Evolutionary conservation across 495 filamentous ascomycete species (phyloP).

Genomic region (Podospora tetraspora): DNA sequence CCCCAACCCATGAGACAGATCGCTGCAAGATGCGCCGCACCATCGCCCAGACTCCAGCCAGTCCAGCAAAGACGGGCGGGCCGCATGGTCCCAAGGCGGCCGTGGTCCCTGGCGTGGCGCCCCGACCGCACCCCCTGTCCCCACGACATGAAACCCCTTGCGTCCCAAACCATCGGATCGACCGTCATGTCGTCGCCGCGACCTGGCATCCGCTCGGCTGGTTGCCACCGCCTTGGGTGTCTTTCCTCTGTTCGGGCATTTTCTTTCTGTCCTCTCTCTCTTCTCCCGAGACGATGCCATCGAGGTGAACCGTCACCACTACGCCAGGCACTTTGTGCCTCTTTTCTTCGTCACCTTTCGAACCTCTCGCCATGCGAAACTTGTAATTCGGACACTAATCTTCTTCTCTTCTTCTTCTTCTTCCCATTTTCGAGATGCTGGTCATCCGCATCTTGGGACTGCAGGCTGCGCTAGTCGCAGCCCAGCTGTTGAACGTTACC

Average conservation of each 20-base stretch:
- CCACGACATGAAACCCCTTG: constrained; percentile 8
- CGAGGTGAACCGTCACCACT: constrained; percentile 8
- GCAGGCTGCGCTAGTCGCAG: constrained; percentile 24
- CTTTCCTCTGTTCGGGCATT: not conserved
- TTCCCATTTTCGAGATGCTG: constrained; percentile 22
- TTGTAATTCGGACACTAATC: not conserved
- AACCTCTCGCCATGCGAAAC: not conserved
- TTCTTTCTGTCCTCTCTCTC: not conserved
- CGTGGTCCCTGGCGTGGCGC: constrained; percentile 7
- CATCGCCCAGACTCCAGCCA: not conserved
- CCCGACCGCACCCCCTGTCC: constrained; percentile 3
- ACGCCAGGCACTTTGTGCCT: constrained; percentile 1
- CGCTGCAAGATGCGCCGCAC: not conserved
- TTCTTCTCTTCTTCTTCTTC: constrained; percentile 3
- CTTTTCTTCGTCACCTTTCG: constrained; percentile 1
- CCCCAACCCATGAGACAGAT: not conserved
- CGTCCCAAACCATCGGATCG: constrained; percentile 13
- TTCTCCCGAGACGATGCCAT: constrained; percentile 10
- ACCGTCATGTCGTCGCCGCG: not conserved
- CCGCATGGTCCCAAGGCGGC: constrained; percentile 1
- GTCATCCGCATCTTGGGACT: constrained; percentile 28
- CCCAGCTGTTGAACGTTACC: constrained; percentile 18
- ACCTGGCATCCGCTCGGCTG: not conserved
- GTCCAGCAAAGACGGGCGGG: not conserved
- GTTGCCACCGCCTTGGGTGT: not conserved